phyloP scores from a whole-genome alignment of 257 asterid genomes.

The Marsdenia floribunda region DNA sequence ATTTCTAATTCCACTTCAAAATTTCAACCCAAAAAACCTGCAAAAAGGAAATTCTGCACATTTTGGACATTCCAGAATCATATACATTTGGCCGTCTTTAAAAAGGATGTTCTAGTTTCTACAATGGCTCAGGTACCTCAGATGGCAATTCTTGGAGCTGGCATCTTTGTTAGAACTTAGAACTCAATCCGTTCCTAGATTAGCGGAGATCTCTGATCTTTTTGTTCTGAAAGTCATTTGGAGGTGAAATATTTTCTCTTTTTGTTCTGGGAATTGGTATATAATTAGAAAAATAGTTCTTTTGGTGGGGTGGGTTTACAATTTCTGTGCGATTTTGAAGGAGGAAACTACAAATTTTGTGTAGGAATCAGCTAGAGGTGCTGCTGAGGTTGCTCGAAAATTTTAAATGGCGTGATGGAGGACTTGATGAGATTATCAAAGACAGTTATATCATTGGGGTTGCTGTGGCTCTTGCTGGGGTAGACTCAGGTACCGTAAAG shows the following conservation, averaged over 20 bases:
- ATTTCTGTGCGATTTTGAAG: neutral
- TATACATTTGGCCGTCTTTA: neutral
- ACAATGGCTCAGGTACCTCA: slow-evolving; percentile 40
- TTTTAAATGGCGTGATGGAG: slow-evolving; percentile 82
- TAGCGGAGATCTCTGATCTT: slow-evolving; percentile 72
- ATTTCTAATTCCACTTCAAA: no score
- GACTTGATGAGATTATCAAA: slow-evolving; percentile 67
- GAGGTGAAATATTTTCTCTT: slow-evolving; percentile 40
- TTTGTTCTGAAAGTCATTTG: slow-evolving; percentile 66
- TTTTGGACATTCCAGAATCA: neutral
- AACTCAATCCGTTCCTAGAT: slow-evolving; percentile 82
- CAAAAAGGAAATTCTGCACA: neutral
- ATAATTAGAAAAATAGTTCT: no score
- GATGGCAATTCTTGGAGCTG: slow-evolving; percentile 86
- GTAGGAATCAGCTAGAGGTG: slow-evolving; percentile 76
- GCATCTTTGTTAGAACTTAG: slow-evolving; percentile 65
- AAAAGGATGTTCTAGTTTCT: neutral
- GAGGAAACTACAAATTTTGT: slow-evolving; percentile 1
- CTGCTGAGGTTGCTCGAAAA: slow-evolving; percentile 70
- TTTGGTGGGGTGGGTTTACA: neutral
- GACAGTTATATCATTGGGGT: slow-evolving; percentile 72
- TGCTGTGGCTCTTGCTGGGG: slow-evolving; percentile 86
- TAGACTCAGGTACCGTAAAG: slow-evolving; percentile 70
- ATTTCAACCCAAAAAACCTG: no score
- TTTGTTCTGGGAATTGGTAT: neutral